A percentile compares a stretch with the other conserved stretches of the same genome.
Conservation (phyloP, 2,329 filamentous ascomycete species). For the Fusarium sp. region DNA sequence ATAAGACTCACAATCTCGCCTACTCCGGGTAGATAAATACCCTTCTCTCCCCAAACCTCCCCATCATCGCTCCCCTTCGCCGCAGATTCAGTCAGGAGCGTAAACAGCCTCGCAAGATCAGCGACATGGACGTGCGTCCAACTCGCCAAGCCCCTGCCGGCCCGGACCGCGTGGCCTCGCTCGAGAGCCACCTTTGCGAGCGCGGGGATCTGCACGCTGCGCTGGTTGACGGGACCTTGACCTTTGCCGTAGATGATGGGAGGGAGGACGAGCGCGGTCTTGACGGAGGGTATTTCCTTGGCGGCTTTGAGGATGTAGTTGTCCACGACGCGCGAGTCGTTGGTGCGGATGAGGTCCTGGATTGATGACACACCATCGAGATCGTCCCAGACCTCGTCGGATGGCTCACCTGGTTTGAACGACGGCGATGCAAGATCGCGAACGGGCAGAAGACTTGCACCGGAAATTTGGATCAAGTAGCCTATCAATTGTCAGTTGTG, state of each 20-base stretch:
- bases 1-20: constrained; percentile 47
- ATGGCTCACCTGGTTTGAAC: constrained; percentile 51
- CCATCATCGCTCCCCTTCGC: constrained; percentile 36
- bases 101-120: constrained; percentile 52
- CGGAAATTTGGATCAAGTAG: constrained; percentile 55
- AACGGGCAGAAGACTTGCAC: constrained; percentile 53
- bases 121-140: constrained; percentile 56
- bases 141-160: constrained; percentile 52
- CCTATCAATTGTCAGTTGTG: constrained; percentile 7
- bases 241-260: constrained; percentile 58
- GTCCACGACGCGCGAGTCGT: constrained; percentile 53
- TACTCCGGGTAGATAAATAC: constrained; percentile 53
- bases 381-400: constrained; percentile 54
- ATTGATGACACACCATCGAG: constrained; percentile 48
- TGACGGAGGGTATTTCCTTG: constrained; percentile 44
- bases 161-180: constrained; percentile 50
- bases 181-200: constrained; percentile 53
- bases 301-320: constrained; percentile 54
- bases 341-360: constrained; percentile 44
- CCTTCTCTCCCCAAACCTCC: constrained; percentile 55
- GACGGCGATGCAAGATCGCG: constrained; percentile 51
- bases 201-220: constrained; percentile 58
- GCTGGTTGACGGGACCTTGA: constrained; percentile 54
- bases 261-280: constrained; percentile 54
- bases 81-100: constrained; percentile 51